phyloP scores from a whole-genome alignment of 2,329 filamentous ascomycete species.

The Claviceps cyperi region DNA sequence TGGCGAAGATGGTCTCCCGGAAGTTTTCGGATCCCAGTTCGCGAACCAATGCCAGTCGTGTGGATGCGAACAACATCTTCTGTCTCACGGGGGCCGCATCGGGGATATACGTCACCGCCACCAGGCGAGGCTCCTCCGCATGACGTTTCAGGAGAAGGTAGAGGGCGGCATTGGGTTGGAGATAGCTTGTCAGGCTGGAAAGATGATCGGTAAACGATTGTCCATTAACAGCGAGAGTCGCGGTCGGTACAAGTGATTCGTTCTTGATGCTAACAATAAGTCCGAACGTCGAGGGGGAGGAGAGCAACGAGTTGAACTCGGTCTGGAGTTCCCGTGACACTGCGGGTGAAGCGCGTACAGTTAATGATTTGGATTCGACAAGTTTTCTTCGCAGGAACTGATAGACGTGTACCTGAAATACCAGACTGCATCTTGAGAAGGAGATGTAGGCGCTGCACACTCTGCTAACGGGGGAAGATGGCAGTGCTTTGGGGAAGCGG shows the following conservation, averaged over 20 bases:
- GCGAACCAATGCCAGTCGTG: conserved; percentile 57
- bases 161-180: conserved; percentile 51
- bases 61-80: conserved; percentile 77
- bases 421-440: conserved; percentile 55
- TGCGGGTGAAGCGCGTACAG: conserved; percentile 17
- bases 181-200: conserved; percentile 42
- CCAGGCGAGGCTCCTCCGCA: conserved; percentile 40
- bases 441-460: background rate
- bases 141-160: conserved; percentile 64
- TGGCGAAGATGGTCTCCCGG: conserved; percentile 60
- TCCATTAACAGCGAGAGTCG: conserved; percentile 36
- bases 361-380: background rate
- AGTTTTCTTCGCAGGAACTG: background rate
- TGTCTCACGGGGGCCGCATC: conserved; percentile 65
- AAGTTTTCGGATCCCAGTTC: conserved; percentile 71
- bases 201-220: conserved; percentile 52
- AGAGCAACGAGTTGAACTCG: conserved; percentile 57
- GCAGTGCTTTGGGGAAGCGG: background rate
- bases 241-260: conserved; percentile 51
- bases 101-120: conserved; percentile 66
- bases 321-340: conserved; percentile 65
- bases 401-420: conserved; percentile 45
- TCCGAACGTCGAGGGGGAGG: conserved; percentile 46
- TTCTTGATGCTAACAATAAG: conserved; percentile 56
- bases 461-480: background rate